A percentile compares a stretch with the other conserved stretches of the same genome.
phyloP scores from a whole-genome alignment of 208 protist species.

The Lotmaria passim region DNA sequence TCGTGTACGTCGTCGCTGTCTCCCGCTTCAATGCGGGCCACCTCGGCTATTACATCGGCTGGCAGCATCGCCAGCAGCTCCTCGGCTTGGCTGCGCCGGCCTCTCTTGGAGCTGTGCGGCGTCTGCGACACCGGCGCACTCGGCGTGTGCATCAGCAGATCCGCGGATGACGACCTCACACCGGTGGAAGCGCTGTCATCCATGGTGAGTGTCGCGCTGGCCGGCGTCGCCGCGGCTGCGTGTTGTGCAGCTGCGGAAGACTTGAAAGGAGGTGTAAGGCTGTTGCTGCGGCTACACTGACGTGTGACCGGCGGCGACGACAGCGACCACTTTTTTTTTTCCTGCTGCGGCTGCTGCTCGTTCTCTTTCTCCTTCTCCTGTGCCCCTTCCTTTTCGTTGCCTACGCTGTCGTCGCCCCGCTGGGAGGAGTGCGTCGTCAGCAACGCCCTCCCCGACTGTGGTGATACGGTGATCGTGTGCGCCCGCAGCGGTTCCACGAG shows the following conservation, averaged over 20 bases:
- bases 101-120: constrained; percentile 28
- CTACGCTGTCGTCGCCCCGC: neutral
- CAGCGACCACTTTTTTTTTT: too few relatives aligned
- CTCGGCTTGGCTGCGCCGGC: constrained; percentile 43
- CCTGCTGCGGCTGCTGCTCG: neutral
- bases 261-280: constrained; percentile 5
- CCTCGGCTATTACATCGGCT: constrained; percentile 35
- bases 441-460: constrained; percentile 23
- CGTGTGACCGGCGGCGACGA: constrained; percentile 1
- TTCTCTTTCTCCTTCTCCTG: neutral
- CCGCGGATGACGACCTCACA: constrained; percentile 21
- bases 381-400: neutral
- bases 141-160: constrained; percentile 14
- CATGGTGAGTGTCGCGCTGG: constrained; percentile 28
- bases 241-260: neutral
- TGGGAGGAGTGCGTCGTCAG: constrained; percentile 18
- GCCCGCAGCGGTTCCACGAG: constrained; percentile 33
- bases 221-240: neutral
- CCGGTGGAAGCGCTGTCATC: constrained; percentile 21
- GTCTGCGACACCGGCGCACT: constrained; percentile 26
- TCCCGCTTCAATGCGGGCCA: constrained; percentile 18
- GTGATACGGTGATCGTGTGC: constrained; percentile 35
- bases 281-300: constrained; percentile 22
- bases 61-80: constrained; percentile 57
- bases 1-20: constrained; percentile 10